A percentile compares a stretch with the other conserved stretches of the same genome.
phyloP scores from a whole-genome alignment of 306 rosid genomes.

The Cicer arietinum region DNA sequence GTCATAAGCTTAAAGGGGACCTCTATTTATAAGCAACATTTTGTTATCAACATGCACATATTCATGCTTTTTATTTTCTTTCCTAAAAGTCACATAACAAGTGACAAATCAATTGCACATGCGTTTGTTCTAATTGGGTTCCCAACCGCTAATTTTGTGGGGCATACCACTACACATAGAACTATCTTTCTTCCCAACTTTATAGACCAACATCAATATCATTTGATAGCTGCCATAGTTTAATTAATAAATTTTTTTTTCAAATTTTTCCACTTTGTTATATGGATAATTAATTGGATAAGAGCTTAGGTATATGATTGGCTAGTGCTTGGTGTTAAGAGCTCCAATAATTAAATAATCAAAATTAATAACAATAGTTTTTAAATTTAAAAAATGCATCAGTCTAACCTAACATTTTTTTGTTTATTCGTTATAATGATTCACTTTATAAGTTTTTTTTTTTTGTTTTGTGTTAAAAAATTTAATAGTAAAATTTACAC shows the following conservation, averaged over 20 bases:
- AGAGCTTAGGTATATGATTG: constrained; percentile 28
- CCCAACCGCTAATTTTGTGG: constrained; percentile 62
- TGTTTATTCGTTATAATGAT: background rate
- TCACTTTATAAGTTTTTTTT: background rate
- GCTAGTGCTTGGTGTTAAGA: constrained; percentile 40
- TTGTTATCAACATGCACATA: constrained; percentile 6
- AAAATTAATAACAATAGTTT: constrained; percentile 1
- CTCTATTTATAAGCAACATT: constrained; percentile 62
- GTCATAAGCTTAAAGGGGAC: constrained; percentile 39
- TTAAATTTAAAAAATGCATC: background rate
- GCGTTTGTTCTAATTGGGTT: constrained; percentile 62
- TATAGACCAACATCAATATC: constrained; percentile 14
- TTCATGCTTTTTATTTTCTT: background rate
- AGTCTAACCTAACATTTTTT: background rate
- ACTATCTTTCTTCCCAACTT: constrained; percentile 38
- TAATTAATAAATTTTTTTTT: background rate
- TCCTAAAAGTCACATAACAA: constrained; percentile 46
- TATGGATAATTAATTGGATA: constrained; percentile 46
- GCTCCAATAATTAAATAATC: constrained; percentile 34
- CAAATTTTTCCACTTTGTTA: background rate
- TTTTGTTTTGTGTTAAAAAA: too few relatives aligned
- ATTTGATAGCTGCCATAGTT: constrained; percentile 17
- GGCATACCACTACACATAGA: constrained; percentile 53
- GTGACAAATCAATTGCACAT: constrained; percentile 69
- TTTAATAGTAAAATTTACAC: too few relatives aligned